Evolutionary conservation across 306 rosid species (phyloP), one percentile per base, ranked within the genome.

Genomic region (Aeschynomene evenia): DNA sequence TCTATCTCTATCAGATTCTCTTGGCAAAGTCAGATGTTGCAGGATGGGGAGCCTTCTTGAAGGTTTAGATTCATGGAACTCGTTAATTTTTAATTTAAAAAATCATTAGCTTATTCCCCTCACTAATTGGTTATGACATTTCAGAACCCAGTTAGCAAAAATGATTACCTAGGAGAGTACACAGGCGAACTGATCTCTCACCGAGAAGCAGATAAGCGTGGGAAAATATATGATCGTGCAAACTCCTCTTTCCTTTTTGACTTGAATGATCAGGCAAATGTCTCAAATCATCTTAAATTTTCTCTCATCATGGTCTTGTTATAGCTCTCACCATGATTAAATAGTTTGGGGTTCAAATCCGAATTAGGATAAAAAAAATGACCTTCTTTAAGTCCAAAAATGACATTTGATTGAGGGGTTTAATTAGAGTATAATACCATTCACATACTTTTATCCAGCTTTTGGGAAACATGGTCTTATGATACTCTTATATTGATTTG

Each of bases 31-130:
- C 98, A 63, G 98, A 94, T 85, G 88, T 94, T 79, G 95, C 96
- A 54, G 98, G 98, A 78, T 94, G 98, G 98, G 98, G 98, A 72
- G 98, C 98, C 39, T 94, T 94, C 76, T 77, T 94, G 71, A 94
- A 94, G 98, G 98, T 94, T 50, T 9, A 70, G 64, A 54, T 66
- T 54, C 39, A 28, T 20, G 22, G 45, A 14, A 15, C 40, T 65
- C 55, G 24, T 60, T 75, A 66, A 13, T 74, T 74, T 52, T 54
- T 23, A 46, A 13, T 12, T 63, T 51, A 7, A n/a, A n/a, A n/a
- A n/a, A n/a, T n/a, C 12, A 9, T 20, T 37, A 70, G 49, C 55
- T 19, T 53, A 40, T 71, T 77, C 54, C 42, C 52, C 66, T 86
- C 28, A 79, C 83, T 81, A 52, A 64, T 77, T 84, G 71, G 68